Evolutionary conservation across 2,329 filamentous ascomycete genomes (phyloP), one percentile per base, ranked within the genome.

Genomic region (Triangularia setosa): DNA sequence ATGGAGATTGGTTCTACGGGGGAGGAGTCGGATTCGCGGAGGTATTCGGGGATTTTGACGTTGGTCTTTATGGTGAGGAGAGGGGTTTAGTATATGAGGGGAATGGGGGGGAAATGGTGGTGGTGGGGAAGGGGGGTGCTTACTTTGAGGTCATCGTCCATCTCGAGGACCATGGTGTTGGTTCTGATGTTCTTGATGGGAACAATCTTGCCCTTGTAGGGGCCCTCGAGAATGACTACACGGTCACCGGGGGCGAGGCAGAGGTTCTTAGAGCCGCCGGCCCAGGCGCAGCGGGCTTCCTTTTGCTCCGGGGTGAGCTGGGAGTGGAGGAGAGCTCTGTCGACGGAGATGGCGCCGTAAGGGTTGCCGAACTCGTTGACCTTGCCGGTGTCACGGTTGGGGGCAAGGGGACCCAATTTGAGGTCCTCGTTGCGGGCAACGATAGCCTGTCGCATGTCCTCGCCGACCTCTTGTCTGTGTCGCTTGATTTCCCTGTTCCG

Each of bases 171-270:
- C 66, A 86, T 88, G 55, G 77, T 79, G 11, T 82, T 76, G 4
- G 73, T 67, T 68, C 86, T 78, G 55, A 96, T 79, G 1, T 79
- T 75, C 65, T 75, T 76, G 54, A 98, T 85, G n/a, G 80, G 79
- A 59, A 91, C 91, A 77, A 99, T 95, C 79, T 89, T 91, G 72
- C 93, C 93, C 79, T 88, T 90, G 72, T 95, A 90, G 35, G 83
- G 84, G 8, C 94, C 93, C 66, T 89, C 86, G 61, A 92, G 79
- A 64, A 98, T 79, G 61, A 94, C 91, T 30, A 97, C 93, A 65
- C 95, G 85, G 77, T 98, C 95, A 6, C 88, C 87, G 3, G 78
- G 73, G 24, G 82, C 84, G 64, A 93, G 79, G 69, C 87, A 89
- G 66, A 91, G 80, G 75, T 83, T 83, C 69, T 80, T 79, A 30